Base-by-base conservation (phyloP, 148 eudicot species). In the Rhododendron griersonianum region DNA sequence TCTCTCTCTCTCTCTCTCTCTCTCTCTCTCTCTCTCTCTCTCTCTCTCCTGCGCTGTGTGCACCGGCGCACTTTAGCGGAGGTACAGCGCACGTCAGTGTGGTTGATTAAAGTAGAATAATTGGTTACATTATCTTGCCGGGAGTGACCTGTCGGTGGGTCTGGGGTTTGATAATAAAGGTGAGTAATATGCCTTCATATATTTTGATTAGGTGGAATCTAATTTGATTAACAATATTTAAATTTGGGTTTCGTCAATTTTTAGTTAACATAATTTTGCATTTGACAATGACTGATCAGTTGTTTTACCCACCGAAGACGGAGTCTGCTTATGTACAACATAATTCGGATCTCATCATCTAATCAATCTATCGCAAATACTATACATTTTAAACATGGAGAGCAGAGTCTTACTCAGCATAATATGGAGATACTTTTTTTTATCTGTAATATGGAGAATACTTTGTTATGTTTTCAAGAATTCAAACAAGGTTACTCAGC, bases 81-180 rank as follows among this genome's bases (percentile, higher is more conserved):
- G 41, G 67, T 7, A 3, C 23, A 71, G 77, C 30, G 53, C 23
- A 41, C 15, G 63, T 69, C 81, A 65, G 80, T 7, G 30, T n/a
- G 23, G 16, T 39, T 73, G 61, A 75, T 83, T 41, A 83, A 78
- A 61, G 84, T 48, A 35, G 84, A 87, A 78, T 87, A 79, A 71
- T 30, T 21, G 57, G 18, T 83, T 45, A 35, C 67, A 83, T 55
- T 48, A 59, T 78, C 10, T 50, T n/a, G 81, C 73, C 81, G 61
- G 84, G 67, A 69, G 86, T 87, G 88, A 39, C 50, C 16, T 87
- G 86, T 79, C 89, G 89, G 86, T 87, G 63, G 84, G 71, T 48
- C 69, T 41, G 86, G 48, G 48, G 47, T 78, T 48, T 78, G 41
- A 2, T 48, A 33, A 67, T 25, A 7, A 18, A 6, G 8, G 10